A percentile compares a stretch with the other conserved stretches of the same genome.
These are phyloP conservation scores for Penicillium pancosmium DNA, from an alignment of 495 filamentous ascomycete genomes.

Conservation along the genomic window DNA sequence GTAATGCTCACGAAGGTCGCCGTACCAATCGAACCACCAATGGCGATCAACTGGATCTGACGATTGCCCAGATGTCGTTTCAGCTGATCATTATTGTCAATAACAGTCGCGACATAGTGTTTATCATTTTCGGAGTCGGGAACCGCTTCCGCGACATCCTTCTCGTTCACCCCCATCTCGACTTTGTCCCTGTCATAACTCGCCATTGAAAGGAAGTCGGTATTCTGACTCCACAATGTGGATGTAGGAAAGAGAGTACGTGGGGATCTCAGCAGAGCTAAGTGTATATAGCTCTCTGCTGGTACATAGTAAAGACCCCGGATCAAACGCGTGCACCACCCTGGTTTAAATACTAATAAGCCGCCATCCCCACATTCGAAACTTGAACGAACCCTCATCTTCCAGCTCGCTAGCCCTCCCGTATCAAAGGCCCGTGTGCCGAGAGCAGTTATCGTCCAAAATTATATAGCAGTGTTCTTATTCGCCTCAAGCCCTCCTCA, in stretches of 20 bases:
- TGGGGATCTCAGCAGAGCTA: background rate
- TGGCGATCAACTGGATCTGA: conserved; percentile 33
- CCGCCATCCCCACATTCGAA: background rate
- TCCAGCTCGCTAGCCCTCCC: background rate
- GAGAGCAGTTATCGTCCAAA: background rate
- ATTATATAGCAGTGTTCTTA: background rate
- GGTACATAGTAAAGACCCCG: background rate
- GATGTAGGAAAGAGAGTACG: background rate
- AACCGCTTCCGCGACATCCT: background rate
- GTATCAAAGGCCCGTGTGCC: background rate
- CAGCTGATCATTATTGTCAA: conserved; percentile 18
- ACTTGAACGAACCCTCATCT: background rate
- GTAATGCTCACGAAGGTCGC: conserved; percentile 32
- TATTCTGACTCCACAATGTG: background rate
- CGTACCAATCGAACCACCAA: conserved; percentile 37
- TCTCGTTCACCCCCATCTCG: conserved; percentile 6
- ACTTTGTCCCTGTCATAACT: background rate
- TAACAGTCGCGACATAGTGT: conserved; percentile 1
- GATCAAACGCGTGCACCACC: background rate
- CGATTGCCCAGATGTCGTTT: conserved; percentile 15
- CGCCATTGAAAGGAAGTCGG: background rate
- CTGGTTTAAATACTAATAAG: background rate
- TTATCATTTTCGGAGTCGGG: background rate
- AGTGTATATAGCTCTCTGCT: background rate
- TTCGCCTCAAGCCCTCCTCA: background rate